A percentile compares a stretch with the other conserved stretches of the same genome.
Conservation (phyloP, 306 rosid genomes). For the Ochetophila trinervis region DNA sequence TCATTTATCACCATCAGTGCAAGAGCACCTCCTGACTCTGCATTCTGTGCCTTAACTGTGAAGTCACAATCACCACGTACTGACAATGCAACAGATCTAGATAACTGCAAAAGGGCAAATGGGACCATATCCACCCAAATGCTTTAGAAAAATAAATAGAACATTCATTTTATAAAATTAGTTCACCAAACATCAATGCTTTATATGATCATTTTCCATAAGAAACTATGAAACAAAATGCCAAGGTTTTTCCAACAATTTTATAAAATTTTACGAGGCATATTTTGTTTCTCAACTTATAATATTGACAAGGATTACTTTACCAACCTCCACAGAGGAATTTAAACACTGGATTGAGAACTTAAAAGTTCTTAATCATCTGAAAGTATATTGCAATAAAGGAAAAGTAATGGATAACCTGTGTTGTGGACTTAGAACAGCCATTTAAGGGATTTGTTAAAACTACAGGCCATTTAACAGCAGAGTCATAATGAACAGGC, state of each 20-base stretch:
- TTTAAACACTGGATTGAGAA: not conserved
- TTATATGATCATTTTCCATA: not conserved
- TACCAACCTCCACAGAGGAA: not conserved
- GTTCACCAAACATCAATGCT: not conserved
- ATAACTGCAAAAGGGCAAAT: constrained; percentile 46
- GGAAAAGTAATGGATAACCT: constrained; percentile 36
- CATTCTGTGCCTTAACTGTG: constrained; percentile 58
- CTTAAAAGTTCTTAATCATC: not conserved
- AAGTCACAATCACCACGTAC: constrained; percentile 85
- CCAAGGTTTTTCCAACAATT: not conserved
- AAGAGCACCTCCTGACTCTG: constrained; percentile 68
- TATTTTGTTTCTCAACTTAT: not conserved
- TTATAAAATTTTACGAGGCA: not conserved
- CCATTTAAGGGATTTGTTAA: constrained; percentile 53
- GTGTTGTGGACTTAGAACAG: constrained; percentile 57
- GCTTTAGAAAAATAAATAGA: constrained; percentile 7
- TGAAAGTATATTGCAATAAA: not conserved
- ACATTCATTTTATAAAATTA: not conserved
- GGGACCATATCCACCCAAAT: constrained; percentile 6
- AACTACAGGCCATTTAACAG: constrained; percentile 40
- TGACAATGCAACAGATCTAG: constrained; percentile 64
- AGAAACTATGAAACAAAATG: not conserved
- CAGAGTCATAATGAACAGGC: constrained; percentile 40
- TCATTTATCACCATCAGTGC: constrained; percentile 64
- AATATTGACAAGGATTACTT: not conserved